Evolutionary conservation across 345 rosid genomes (phyloP).

Genomic region (Linum lewisii): DNA sequence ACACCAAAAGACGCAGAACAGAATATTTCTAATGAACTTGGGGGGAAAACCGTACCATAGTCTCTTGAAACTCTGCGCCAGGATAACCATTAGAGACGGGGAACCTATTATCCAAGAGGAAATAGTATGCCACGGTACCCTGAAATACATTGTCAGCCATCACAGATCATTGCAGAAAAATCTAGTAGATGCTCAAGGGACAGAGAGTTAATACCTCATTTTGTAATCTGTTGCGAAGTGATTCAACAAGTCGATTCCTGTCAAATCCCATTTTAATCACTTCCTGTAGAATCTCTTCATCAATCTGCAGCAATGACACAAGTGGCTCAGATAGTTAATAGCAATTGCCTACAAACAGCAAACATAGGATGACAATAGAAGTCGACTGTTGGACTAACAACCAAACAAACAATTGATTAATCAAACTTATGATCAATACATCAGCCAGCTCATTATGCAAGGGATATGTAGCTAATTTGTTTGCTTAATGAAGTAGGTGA

Average conservation of each 20-base stretch:
- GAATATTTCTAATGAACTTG: not conserved
- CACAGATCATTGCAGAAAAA: not conserved
- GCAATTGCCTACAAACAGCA: not conserved
- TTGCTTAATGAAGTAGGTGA: not conserved
- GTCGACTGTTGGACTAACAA: not conserved
- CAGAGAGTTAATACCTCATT: slow-evolving; percentile 41
- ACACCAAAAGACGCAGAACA: not conserved
- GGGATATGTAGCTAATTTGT: not conserved
- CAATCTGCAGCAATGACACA: slow-evolving; percentile 44
- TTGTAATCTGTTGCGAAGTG: slow-evolving; percentile 67
- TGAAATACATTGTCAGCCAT: slow-evolving; percentile 23
- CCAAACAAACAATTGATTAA: not conserved
- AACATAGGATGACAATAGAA: not conserved
- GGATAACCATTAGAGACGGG: slow-evolving; percentile 70
- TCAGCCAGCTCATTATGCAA: not conserved
- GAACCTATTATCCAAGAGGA: slow-evolving; percentile 68
- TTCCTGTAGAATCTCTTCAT: slow-evolving; percentile 78
- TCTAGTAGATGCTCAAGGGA: not conserved
- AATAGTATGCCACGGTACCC: slow-evolving; percentile 92
- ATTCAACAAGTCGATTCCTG: slow-evolving; percentile 56
- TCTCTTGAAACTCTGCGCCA: slow-evolving; percentile 69
- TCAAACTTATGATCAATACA: not conserved
- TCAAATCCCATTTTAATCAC: slow-evolving; percentile 69
- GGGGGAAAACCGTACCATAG: slow-evolving; percentile 41
- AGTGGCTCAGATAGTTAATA: slow-evolving; percentile 2